Percentiles rank a stretch among this genome's conserved stretches.
phyloP scores from a whole-genome alignment of 2,329 filamentous ascomycete species.

The Zalaria obscura region DNA sequence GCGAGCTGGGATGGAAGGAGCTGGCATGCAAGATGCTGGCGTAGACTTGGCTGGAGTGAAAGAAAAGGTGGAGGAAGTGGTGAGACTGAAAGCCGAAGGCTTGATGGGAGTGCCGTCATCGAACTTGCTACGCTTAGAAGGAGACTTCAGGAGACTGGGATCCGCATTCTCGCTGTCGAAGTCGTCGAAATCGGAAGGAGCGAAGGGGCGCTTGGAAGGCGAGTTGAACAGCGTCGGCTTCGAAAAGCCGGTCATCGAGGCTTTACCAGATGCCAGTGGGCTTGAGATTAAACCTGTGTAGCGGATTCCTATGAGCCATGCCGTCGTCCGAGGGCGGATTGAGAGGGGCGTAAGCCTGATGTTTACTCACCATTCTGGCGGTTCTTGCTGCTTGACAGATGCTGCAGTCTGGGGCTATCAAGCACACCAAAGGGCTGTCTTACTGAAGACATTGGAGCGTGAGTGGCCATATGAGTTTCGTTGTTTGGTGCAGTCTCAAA shows the following conservation, averaged over 20 bases:
- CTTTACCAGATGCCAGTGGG: constrained; percentile 13
- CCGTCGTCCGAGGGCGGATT: constrained; percentile 6
- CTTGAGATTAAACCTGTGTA: constrained; percentile 5
- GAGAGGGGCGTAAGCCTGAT: constrained; percentile 1
- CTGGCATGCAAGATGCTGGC: constrained; percentile 22
- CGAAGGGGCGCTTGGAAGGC: constrained; percentile 31
- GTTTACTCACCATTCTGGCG: constrained; percentile 44
- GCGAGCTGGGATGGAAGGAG: constrained; percentile 16
- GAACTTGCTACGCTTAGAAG: constrained; percentile 39
- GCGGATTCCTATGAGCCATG: constrained; percentile 2
- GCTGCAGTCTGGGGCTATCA: constrained; percentile 54
- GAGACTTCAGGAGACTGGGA: constrained; percentile 34
- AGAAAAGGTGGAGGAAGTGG: constrained; percentile 12
- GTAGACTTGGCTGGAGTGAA: constrained; percentile 11
- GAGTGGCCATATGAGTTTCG: constrained; percentile 11
- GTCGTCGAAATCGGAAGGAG: constrained; percentile 26
- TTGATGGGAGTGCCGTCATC: constrained; percentile 22
- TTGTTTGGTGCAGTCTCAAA: no score
- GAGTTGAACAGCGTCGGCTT: constrained; percentile 16
- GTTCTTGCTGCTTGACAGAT: constrained; percentile 62
- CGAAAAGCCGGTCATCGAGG: constrained; percentile 11
- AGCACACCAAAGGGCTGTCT: constrained; percentile 67
- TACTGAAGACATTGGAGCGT: constrained; percentile 14
- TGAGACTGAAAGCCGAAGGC: constrained; percentile 25
- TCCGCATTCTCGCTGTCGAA: constrained; percentile 45